Evolutionary conservation across 2,329 filamentous ascomycete species (phyloP), one percentile per base, ranked within the genome.

Genomic region (Neoarthrinium moseri): DNA sequence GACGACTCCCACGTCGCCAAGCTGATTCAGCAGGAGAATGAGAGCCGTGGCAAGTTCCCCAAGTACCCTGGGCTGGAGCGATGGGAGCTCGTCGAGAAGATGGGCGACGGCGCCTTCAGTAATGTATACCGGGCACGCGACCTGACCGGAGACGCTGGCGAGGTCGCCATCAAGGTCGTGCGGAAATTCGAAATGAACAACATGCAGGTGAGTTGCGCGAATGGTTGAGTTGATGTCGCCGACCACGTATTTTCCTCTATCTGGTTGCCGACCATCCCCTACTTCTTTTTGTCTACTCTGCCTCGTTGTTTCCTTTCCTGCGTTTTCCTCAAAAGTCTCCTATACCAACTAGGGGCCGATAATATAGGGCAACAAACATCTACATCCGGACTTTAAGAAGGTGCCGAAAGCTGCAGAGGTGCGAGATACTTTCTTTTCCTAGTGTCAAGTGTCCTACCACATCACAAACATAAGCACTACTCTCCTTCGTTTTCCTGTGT

Each of bases 161-260:
- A 97, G 64, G 91, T 94, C 26, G 94, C 92, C 57, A 97, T 99
- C 78, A 99, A 99, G 70, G 94, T 99, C 42, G 94, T 99, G 53
- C 87, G 94, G 63, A 97, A 97, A 73, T 97, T 90, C 66, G 94
- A 99, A 72, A 96, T 99, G 89, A 97, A 96, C 72, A 91, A 86
- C 56, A 91, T 87, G 76, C 94, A 97, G 90, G 94, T 99, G 81
- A 81, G 91, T 86, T 22, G 45, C 54, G 64, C 55, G 54, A 55
- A 52, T 51, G 54, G 56, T 51, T 64, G 62, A 54, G 53, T 56
- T 52, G 12, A 22, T 44, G 41, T 59, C 49, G 47, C 48, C 55
- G 54, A 56, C 52, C 55, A 50, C 43, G 45, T 50, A 47, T 48
- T 48, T 46, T 44, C 41, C 30, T 44, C 41, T 36, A 44, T 44